A percentile compares a stretch with the other conserved stretches of the same genome.
These are phyloP conservation scores for Purshia tridentata DNA, from an alignment of 306 rosid genomes.

Conservation along the genomic window DNA sequence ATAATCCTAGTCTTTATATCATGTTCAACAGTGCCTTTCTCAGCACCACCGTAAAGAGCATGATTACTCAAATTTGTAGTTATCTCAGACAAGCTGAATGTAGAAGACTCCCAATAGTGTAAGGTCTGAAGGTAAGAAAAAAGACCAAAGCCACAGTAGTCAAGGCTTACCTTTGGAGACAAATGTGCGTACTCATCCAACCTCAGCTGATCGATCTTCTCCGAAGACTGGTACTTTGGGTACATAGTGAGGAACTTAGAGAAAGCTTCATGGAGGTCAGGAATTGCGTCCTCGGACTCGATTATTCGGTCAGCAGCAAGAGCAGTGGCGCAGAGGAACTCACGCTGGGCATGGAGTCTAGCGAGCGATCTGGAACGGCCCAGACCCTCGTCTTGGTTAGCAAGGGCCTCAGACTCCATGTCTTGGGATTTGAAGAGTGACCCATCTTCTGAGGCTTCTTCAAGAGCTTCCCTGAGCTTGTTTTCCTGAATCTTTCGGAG, in stretches of 20 bases:
- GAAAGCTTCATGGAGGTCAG: conserved; percentile 63
- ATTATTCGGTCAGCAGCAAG: conserved; percentile 73
- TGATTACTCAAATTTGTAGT: conserved; percentile 93
- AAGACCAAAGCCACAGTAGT: conserved; percentile 93
- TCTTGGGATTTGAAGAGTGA: conserved; percentile 68
- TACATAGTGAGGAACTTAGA: conserved; percentile 81
- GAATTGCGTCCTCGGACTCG: conserved; percentile 60
- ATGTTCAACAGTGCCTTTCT: conserved; percentile 77
- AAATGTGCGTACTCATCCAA: conserved; percentile 67
- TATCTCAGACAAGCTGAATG: conserved; percentile 88
- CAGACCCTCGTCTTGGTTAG: conserved; percentile 44
- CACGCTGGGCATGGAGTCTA: conserved; percentile 73
- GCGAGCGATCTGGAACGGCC: conserved; percentile 84
- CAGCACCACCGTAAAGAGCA: conserved; percentile 91
- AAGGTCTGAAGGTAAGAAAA: conserved; percentile 87
- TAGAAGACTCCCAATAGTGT: conserved; percentile 87
- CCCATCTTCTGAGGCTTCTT: conserved; percentile 98
- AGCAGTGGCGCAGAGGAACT: conserved; percentile 74
- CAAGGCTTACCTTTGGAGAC: conserved; percentile 80
- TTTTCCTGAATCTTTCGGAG: conserved; percentile 80
- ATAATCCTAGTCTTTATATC: conserved; percentile 80
- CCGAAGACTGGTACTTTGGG: conserved; percentile 63
- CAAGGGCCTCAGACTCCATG: conserved; percentile 62
- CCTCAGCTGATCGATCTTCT: conserved; percentile 76
- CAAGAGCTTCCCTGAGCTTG: conserved; percentile 95